These are phyloP conservation scores for Botrytis paeoniae DNA, from an alignment of 2,329 filamentous ascomycete species.

Conservation along the genomic window DNA sequence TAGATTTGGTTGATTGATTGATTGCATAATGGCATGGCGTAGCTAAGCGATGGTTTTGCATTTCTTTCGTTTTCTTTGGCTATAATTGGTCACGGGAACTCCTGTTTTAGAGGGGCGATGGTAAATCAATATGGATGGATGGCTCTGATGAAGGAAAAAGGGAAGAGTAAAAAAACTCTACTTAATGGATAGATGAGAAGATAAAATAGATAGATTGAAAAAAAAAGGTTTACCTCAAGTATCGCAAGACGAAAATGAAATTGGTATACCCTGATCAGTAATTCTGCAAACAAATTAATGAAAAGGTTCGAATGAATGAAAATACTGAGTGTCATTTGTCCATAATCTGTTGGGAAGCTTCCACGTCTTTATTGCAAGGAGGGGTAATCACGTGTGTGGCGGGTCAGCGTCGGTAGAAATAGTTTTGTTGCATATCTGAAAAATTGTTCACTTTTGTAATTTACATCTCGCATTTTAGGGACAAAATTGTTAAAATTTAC, in stretches of 20 bases:
- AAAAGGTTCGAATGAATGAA: neutral
- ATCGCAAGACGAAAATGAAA: neutral
- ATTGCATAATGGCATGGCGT: neutral
- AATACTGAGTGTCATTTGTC: neutral
- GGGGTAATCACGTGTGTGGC: neutral
- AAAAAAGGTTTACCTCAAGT: neutral
- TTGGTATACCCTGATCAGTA: neutral
- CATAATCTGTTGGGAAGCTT: neutral
- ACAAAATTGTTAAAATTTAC: neutral
- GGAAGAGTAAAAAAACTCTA: neutral
- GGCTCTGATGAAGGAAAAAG: neutral
- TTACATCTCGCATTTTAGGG: neutral
- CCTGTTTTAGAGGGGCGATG: too few species aligned
- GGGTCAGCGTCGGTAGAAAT: neutral
- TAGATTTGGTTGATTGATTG: neutral
- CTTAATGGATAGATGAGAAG: neutral
- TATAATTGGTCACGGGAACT: neutral
- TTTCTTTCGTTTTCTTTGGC: slow-evolving; percentile 5
- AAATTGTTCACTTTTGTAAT: neutral
- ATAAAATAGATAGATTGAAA: neutral
- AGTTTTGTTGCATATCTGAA: neutral
- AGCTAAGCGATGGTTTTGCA: neutral
- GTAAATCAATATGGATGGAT: neutral
- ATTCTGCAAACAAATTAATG: neutral
- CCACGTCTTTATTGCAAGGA: neutral